Evolutionary conservation across 2,329 filamentous ascomycete genomes (phyloP), one percentile per base, ranked within the genome.

Genomic region (Pseudogymnoascus sp.): DNA sequence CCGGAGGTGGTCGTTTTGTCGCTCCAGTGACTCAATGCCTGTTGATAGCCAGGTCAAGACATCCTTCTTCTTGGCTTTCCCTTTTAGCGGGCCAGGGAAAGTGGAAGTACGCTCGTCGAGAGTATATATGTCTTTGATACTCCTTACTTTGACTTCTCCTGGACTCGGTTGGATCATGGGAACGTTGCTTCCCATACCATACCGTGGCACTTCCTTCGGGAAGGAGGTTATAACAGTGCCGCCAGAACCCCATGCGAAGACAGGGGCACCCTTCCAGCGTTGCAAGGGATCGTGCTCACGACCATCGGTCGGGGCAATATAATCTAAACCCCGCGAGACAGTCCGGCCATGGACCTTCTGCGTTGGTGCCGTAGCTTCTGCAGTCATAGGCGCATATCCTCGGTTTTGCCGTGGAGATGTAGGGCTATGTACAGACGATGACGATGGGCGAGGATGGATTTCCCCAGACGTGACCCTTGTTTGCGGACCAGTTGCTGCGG

Each of bases 51-150:
- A 99, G 1, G 84, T 76, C 47, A 92, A 69, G 0, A 91, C 84
- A 62, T 99, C 93, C 78, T 97, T 99, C 80, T 99, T 99, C 80
- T 96, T 97, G 1, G 87, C 86, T 73, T 97, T 97, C 42, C 86
- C 83, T 74, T 89, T 92, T 28, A 99, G 78, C 2, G 95, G 94
- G 0, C 94, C 94, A 0, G 94, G 94, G 70, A 97, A 97, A 68
- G 87, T 91, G 16, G 85, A 82, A 59, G 94, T 77, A 2, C 86
- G 83, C 35, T 94, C 91, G 23, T 84, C 79, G 7, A 92, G 77
- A 4, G 90, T 86, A 50, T 90, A 78, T 31, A 91, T 79, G 47
- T 92, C 86, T 72, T 89, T 94, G 66, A 90, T 82, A 68, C 84
- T 88, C 66, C 85, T 83, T n/a, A 93, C 78, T 69, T 87, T 91